phyloP scores from a whole-genome alignment of 768 basidiomycete genomes.

The Holtermannia corniformis region DNA sequence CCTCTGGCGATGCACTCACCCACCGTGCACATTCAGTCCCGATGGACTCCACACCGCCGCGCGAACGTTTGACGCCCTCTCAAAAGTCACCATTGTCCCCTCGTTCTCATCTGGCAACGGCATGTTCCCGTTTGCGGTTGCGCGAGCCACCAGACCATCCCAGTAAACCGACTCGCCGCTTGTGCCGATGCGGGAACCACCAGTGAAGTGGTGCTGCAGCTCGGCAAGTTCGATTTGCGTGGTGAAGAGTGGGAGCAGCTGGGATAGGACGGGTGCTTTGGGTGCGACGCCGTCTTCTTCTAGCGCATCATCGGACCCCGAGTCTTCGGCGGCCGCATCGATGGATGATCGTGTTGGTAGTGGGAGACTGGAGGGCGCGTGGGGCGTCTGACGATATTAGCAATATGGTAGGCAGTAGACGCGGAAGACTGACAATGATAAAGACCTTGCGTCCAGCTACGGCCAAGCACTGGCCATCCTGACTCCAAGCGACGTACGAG shows the following conservation, averaged over 20 bases:
- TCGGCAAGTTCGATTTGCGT: slow-evolving; percentile 15
- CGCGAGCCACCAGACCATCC: neutral
- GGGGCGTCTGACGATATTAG: neutral
- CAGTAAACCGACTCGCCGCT: slow-evolving; percentile 15
- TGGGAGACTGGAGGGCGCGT: neutral
- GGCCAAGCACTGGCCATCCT: slow-evolving; percentile 31
- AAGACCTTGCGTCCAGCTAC: slow-evolving; percentile 13
- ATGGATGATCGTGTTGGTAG: neutral
- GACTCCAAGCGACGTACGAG: slow-evolving; percentile 20
- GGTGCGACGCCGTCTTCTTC: neutral
- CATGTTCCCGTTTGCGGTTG: neutral
- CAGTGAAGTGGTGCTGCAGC: slow-evolving; percentile 20
- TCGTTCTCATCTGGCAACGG: slow-evolving; percentile 10
- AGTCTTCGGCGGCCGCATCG: neutral
- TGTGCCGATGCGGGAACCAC: slow-evolving; percentile 17
- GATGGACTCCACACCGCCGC: slow-evolving; percentile 28
- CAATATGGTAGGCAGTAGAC: neutral
- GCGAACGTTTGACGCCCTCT: slow-evolving; percentile 9
- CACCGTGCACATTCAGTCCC: slow-evolving; percentile 25
- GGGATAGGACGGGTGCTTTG: neutral
- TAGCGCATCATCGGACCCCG: neutral
- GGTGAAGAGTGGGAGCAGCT: slow-evolving; percentile 22
- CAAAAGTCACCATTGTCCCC: slow-evolving; percentile 3
- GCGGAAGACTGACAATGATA: slow-evolving; percentile 17
- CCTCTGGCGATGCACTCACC: slow-evolving; percentile 9